phyloP scores from a whole-genome alignment of 2,329 filamentous ascomycete species.

The Teratosphaeriaceae sp. region DNA sequence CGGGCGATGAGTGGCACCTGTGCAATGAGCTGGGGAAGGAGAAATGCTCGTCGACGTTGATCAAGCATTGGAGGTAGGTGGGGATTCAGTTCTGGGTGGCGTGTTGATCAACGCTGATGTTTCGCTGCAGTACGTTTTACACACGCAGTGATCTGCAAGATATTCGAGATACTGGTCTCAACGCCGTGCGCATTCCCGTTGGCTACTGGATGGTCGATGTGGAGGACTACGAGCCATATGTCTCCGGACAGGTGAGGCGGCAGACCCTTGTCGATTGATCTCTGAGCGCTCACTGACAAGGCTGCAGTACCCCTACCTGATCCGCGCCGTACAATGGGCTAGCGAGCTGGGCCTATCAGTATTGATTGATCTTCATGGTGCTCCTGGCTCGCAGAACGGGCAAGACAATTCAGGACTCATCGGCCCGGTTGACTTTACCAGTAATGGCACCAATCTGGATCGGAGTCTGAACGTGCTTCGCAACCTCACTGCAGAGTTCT shows the following conservation, averaged over 20 bases:
- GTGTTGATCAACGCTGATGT: slow-evolving; percentile 21
- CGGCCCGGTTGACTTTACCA: slow-evolving; percentile 11
- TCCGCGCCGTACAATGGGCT: slow-evolving; percentile 18
- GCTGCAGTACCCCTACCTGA: slow-evolving; percentile 12
- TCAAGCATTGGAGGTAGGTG: slow-evolving; percentile 13
- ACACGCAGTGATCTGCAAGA: slow-evolving; percentile 14
- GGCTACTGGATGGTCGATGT: slow-evolving; percentile 42
- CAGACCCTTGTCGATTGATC: background rate
- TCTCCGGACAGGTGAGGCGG: slow-evolving; percentile 27
- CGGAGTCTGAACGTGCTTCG: slow-evolving; percentile 15
- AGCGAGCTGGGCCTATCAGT: slow-evolving; percentile 15
- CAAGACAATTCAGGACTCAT: slow-evolving; percentile 14
- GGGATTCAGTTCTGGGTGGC: background rate
- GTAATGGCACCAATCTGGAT: slow-evolving; percentile 14
- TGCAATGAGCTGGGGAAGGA: slow-evolving; percentile 18
- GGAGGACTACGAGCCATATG: slow-evolving; percentile 34
- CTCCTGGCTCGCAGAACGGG: slow-evolving; percentile 17
- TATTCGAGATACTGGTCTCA: slow-evolving; percentile 22
- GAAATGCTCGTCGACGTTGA: slow-evolving; percentile 12
- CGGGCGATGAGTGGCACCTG: slow-evolving; percentile 19
- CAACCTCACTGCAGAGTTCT: slow-evolving; percentile 20
- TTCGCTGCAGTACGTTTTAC: slow-evolving; percentile 7
- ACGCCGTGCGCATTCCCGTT: slow-evolving; percentile 43
- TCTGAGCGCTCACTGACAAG: too few relatives aligned
- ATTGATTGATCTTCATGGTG: slow-evolving; percentile 18